These are phyloP conservation scores for Capsicum rhomboideum DNA, from an alignment of 257 asterid genomes.

Conservation along the genomic window DNA sequence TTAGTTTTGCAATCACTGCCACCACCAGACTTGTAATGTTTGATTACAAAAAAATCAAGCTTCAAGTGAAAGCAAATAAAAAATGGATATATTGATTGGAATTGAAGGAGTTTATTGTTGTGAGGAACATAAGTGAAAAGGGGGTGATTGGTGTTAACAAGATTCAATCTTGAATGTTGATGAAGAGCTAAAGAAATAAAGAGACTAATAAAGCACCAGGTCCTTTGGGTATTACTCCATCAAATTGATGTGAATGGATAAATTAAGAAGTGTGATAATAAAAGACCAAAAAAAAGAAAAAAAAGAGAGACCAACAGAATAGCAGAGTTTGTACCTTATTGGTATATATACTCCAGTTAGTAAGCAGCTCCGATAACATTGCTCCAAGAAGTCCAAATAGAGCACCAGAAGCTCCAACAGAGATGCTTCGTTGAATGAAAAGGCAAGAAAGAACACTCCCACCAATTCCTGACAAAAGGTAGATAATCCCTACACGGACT, in stretches of 20 bases:
- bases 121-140: too few relatives aligned
- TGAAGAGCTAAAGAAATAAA: too few relatives aligned
- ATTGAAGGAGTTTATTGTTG: too few relatives aligned
- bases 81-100: not conserved
- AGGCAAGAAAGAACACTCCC: conserved; percentile 81
- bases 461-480: conserved; percentile 77
- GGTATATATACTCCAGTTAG: conserved; percentile 92
- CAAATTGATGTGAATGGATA: too few relatives aligned
- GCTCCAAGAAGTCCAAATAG: conserved; percentile 99
- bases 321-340: conserved; percentile 49
- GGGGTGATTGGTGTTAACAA: too few relatives aligned
- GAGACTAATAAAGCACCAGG: too few relatives aligned
- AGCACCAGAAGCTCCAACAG: conserved; percentile 99
- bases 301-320: not conserved
- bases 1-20: not conserved
- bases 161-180: too few relatives aligned
- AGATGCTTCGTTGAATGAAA: conserved; percentile 69
- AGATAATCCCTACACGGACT: conserved; percentile 74
- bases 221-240: too few relatives aligned
- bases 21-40: not conserved
- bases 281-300: not conserved
- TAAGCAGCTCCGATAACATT: conserved; percentile 82
- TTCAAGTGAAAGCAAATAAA: not conserved
- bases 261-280: too few relatives aligned
- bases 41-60: not conserved